These are phyloP conservation scores for Pythium pyrilobum DNA, from an alignment of 352 stramenopile species.

Conservation along the genomic window DNA sequence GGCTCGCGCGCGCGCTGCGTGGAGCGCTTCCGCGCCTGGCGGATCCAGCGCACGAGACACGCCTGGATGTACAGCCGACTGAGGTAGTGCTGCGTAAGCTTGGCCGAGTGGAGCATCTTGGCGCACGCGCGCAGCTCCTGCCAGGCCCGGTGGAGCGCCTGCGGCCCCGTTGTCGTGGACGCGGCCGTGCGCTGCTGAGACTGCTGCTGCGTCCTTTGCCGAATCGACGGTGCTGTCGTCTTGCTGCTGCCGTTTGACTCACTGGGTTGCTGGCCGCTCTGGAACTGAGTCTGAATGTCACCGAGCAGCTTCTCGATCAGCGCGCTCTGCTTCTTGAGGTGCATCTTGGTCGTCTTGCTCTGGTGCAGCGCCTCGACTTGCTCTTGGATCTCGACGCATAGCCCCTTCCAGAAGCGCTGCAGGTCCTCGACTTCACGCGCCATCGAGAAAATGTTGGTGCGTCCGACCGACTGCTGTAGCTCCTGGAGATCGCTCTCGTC, in stretches of 20 bases:
- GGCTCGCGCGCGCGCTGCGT: too few relatives aligned
- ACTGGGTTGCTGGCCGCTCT: background rate
- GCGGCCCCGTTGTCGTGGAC: background rate
- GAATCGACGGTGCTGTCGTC: background rate
- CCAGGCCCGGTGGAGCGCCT: conserved; percentile 32
- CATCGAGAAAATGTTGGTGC: conserved; percentile 52
- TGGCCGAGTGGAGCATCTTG: conserved; percentile 60
- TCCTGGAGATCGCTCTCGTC: conserved; percentile 45
- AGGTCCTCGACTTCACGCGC: conserved; percentile 65
- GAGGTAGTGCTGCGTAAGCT: conserved; percentile 68
- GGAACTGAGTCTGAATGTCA: conserved; percentile 20
- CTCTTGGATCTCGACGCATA: conserved; percentile 37
- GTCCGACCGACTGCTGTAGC: conserved; percentile 34
- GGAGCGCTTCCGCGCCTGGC: conserved; percentile 34
- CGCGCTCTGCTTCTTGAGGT: conserved; percentile 48
- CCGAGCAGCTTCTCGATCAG: conserved; percentile 50
- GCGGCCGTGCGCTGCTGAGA: background rate
- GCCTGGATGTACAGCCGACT: conserved; percentile 56
- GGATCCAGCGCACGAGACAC: conserved; percentile 55
- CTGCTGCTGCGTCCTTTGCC: background rate
- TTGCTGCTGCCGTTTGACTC: conserved; percentile 6
- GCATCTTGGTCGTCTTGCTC: conserved; percentile 50
- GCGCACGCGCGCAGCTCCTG: conserved; percentile 54
- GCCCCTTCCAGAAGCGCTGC: conserved; percentile 48
- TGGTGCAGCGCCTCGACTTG: conserved; percentile 61